A percentile compares a stretch with the other conserved stretches of the same genome.
phyloP scores from a whole-genome alignment of 352 stramenopile genomes.

The Blastocystis sp. region DNA sequence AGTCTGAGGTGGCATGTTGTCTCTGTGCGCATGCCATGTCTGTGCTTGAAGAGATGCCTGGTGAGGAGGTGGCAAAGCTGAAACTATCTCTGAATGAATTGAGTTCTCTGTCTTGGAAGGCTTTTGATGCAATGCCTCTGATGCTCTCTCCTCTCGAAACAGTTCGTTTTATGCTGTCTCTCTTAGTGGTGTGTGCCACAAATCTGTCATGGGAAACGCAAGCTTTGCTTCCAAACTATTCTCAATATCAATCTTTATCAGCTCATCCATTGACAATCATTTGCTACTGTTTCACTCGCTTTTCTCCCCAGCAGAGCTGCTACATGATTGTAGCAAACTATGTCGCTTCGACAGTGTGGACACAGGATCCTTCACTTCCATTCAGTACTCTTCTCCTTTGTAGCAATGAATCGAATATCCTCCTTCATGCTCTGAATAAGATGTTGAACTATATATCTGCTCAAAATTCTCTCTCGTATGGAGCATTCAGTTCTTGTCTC shows the following conservation, averaged over 20 bases:
- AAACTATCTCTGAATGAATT: not conserved
- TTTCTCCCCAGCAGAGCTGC: not conserved
- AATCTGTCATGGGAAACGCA: not conserved
- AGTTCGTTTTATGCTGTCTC: not conserved
- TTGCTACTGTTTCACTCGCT: conserved; percentile 8
- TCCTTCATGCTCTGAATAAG: conserved; percentile 43
- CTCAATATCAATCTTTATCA: not conserved
- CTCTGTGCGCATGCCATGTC: not conserved
- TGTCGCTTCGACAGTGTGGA: not conserved
- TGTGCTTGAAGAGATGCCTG: not conserved
- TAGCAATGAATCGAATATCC: not conserved
- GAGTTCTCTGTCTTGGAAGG: not conserved
- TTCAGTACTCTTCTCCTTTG: not conserved
- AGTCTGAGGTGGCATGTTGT: not conserved
- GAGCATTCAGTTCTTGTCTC: not conserved
- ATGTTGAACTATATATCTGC: not conserved
- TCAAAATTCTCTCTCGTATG: not conserved
- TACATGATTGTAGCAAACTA: conserved; percentile 24
- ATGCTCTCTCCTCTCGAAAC: not conserved
- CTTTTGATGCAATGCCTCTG: not conserved
- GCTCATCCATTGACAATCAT: not conserved
- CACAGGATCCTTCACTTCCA: not conserved
- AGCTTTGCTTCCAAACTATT: not conserved
- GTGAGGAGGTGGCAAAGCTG: not conserved
- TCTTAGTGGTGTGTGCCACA: not conserved